phyloP scores from a whole-genome alignment of 2,329 filamentous ascomycete genomes.

The Hymenoscyphus fructigenus region DNA sequence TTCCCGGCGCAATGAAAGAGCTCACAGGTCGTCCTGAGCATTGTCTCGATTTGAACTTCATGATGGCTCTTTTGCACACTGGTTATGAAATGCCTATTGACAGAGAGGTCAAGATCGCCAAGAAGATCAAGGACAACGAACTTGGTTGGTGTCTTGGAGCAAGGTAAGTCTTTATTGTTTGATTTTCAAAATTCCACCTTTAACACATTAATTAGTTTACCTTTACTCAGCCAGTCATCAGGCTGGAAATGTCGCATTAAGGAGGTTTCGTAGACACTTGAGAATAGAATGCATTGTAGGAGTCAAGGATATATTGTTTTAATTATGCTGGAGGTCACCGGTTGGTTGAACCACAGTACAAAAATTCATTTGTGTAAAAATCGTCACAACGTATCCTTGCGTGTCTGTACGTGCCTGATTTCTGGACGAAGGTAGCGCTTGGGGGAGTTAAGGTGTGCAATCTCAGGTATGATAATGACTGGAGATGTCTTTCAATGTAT shows the following conservation, averaged over 20 bases:
- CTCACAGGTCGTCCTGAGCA: conserved; percentile 80
- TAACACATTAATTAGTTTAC: conserved; percentile 62
- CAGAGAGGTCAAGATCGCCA: conserved; percentile 93
- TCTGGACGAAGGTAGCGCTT: not conserved
- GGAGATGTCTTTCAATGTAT: conserved; percentile 1
- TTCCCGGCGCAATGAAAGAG: conserved; percentile 78
- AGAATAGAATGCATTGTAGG: conserved; percentile 29
- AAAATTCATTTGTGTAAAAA: not conserved
- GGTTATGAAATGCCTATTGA: conserved; percentile 98
- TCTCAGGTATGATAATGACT: not conserved
- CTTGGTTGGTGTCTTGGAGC: conserved; percentile 97
- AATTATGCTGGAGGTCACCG: conserved; percentile 16
- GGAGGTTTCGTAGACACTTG: conserved; percentile 59
- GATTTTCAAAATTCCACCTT: conserved; percentile 18
- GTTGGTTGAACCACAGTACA: not conserved
- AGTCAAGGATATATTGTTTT: conserved; percentile 20
- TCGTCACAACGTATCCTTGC: not conserved
- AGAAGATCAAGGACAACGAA: conserved; percentile 98
- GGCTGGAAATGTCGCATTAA: conserved; percentile 89
- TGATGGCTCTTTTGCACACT: conserved; percentile 87
- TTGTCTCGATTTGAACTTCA: conserved; percentile 95
- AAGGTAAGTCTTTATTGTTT: conserved; percentile 60
- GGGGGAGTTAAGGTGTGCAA: not conserved
- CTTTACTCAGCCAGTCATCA: conserved; percentile 75
- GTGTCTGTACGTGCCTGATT: not conserved